Evolutionary conservation across 2,329 filamentous ascomycete genomes (phyloP), one percentile per base, ranked within the genome.

Genomic region (Magnaporthiopsis rhizophila): DNA sequence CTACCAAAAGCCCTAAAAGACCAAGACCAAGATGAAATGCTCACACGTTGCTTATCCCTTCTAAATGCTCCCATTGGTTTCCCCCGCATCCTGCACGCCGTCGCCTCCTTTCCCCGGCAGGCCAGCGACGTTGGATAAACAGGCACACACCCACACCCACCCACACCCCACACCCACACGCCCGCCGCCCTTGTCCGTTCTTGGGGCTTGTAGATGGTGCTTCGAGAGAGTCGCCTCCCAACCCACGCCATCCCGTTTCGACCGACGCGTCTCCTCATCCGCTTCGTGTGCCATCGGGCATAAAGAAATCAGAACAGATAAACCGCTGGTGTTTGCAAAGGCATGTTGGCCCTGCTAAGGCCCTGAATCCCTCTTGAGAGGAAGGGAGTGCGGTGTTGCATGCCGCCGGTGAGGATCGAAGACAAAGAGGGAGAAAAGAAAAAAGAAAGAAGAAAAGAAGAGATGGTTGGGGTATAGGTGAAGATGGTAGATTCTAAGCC

Each of bases 401-500:
- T 15, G 18, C 45, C 7, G 21, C 3, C 18, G 21, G 9, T 11
- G 45, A n/a, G 45, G 9, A n/a, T n/a, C 21, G 45, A 53, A n/a
- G 21, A 50, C 21, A 30, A 62, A 8, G 63, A 24, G 28, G 9
- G 32, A 4, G 9, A 26, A 26, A 32, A 30, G 30, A 32, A 59
- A 24, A 56, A 57, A 58, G 63, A 71, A 69, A 66, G 6, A 30
- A 45, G 56, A 32, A 3, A 53, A n/a, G n/a, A 53, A 53, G 45
- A 53, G 21, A 53, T 53, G 18, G 45, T 53, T 53, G 45, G 45
- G 45, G 45, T 53, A 53, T 53, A 53, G 45, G 18, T 53, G 45
- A 53, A 53, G 45, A 53, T n/a, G 45, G 45, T 53, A 53, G 45
- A 53, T 32, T 58, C 53, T 53, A 62, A 58, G 24, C 24, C 50